Conservation (phyloP, 1,284 basidiomycete species). For the Trametes versicolor region DNA sequence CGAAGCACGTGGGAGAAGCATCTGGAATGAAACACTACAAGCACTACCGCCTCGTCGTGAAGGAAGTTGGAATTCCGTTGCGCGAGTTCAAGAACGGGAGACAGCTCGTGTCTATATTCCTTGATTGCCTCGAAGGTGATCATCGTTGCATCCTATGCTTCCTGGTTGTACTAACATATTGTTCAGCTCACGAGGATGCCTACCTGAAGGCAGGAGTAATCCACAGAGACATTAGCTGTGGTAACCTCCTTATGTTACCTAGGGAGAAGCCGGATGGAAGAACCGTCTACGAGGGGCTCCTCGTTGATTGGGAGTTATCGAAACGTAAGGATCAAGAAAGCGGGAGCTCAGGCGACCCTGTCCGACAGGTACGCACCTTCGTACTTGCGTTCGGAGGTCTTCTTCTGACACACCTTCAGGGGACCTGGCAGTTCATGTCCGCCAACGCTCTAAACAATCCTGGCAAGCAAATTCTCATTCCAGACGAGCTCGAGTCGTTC, state of each 20-base stretch:
- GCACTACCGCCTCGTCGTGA: slow-evolving; percentile 31
- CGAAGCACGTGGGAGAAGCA: background rate
- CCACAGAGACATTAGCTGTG: slow-evolving; percentile 27
- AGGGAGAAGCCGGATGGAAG: background rate
- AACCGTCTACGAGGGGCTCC: background rate
- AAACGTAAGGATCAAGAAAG: background rate
- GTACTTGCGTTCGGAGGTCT: background rate
- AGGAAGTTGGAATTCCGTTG: slow-evolving; percentile 35
- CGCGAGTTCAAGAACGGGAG: slow-evolving; percentile 2
- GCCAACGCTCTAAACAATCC: slow-evolving; percentile 9
- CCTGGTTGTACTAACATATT: background rate
- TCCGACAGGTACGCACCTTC: slow-evolving; percentile 15
- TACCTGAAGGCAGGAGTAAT: slow-evolving; percentile 13
- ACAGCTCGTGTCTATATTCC: background rate
- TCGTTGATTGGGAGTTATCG: slow-evolving; percentile 31
- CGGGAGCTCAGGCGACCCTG: background rate
- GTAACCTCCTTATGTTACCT: slow-evolving; percentile 22
- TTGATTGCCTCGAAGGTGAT: background rate
- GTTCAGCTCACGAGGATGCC: slow-evolving; percentile 22
- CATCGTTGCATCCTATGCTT: background rate
- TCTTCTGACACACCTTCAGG: slow-evolving; percentile 7
- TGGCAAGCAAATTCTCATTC: background rate
- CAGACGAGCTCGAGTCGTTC: slow-evolving; percentile 30
- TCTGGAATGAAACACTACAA: slow-evolving; percentile 10
- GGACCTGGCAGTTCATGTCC: slow-evolving; percentile 31